Evolutionary conservation across 2,329 filamentous ascomycete genomes (phyloP), one percentile per base, ranked within the genome.

Genomic region (Penicillium sp.): DNA sequence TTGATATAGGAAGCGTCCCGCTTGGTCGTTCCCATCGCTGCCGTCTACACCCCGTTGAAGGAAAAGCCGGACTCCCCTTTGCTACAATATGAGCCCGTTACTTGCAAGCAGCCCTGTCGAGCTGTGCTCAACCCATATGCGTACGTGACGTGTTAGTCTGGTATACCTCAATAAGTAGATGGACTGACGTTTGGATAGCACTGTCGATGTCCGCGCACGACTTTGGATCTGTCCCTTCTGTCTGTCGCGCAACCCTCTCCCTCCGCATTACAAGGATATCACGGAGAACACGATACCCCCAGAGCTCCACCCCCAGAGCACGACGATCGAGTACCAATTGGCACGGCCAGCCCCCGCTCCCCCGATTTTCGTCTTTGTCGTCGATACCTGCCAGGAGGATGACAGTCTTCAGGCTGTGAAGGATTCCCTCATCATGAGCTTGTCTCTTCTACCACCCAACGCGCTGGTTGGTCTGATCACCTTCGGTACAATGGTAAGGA

Each of bases 51-150:
- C 2, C 92, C 93, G 5, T 79, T 97, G 67, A 97, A 97, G 78
- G 93, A 97, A 79, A 95, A 95, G 79, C 86, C 88, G 22, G 74
- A 96, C 61, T 90, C 90, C 25, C 91, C 92, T 53, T 78, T 96
- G 61, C 83, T 99, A 50, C 90, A 95, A 73, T 97, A 97, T 77
- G 93, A 97, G 77, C 94, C 94, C 17, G 91, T 99, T 40, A 92
- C 90, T 59, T 99, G 94, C 86, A 97, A 97, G 78, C 85, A 89
- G 73, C 94, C 94, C 59, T 99, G 94, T 77, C 88, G 92, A 75
- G 93, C 93, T 52, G 91, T 97, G 36, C 82, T 99, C 73, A 99
- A 99, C 74, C 94, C 94, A 42, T 97, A 92, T 81, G 97, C 93
- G 91, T 95, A 82, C 69, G 84, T 57, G 25, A 40, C 38, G 14